phyloP scores from a whole-genome alignment of 805 yeast species.

The Grigorovia jiainica region DNA sequence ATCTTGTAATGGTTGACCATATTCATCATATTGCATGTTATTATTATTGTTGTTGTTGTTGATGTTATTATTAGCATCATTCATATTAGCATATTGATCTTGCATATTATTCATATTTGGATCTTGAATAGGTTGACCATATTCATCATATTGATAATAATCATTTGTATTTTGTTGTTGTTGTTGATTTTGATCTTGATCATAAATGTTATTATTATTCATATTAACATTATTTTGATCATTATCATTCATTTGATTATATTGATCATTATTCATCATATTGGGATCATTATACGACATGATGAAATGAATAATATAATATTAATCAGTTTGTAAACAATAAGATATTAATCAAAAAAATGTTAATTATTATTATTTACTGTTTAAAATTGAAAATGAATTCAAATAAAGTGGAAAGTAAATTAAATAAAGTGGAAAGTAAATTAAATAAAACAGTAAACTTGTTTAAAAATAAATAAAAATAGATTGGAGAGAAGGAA shows the following conservation, averaged over 20 bases:
- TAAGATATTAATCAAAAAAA: too few relatives aligned
- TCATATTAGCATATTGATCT: neutral
- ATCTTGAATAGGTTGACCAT: conserved; percentile 25
- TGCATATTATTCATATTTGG: conserved; percentile 1
- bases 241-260: neutral
- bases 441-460: too few relatives aligned
- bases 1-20: conserved; percentile 24
- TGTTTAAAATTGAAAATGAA: too few relatives aligned
- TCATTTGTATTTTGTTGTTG: neutral
- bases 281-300: conserved; percentile 24
- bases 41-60: conserved; percentile 2
- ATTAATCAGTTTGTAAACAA: too few relatives aligned
- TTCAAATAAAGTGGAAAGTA: too few relatives aligned
- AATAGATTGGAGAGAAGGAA: too few relatives aligned
- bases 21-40: conserved; percentile 1
- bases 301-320: neutral
- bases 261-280: neutral
- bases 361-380: too few relatives aligned
- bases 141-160: conserved; percentile 3
- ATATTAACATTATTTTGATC: neutral
- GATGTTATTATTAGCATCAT: conserved; percentile 1
- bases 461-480: too few relatives aligned
- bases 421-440: too few relatives aligned
- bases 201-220: neutral
- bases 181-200: neutral